Evolutionary conservation across 208 protist species (phyloP).

Genomic region (Giardia duodenalis): DNA sequence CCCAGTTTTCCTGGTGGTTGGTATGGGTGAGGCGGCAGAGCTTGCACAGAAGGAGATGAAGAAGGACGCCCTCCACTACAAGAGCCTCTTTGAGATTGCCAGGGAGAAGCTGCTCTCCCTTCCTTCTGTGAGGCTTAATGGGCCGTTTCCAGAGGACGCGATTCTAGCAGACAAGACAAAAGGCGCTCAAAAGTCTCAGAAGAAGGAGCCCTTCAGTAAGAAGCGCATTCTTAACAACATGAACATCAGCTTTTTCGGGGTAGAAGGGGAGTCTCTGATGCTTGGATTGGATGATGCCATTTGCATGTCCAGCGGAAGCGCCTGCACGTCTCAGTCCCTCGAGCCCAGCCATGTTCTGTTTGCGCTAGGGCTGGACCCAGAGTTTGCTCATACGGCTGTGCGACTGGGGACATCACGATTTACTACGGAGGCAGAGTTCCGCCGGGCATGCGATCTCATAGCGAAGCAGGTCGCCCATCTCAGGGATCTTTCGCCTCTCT

Average conservation of each 20-base stretch:
- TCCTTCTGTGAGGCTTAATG: conserved; percentile 68
- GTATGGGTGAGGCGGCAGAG: conserved; percentile 49
- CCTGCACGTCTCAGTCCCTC: conserved; percentile 84
- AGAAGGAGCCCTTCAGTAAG: conserved; percentile 48
- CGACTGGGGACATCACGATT: conserved; percentile 22
- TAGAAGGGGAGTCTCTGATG: conserved; percentile 92
- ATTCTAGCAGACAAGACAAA: background rate
- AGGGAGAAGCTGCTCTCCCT: conserved; percentile 55
- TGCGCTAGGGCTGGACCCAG: background rate
- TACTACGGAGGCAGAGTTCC: conserved; percentile 28
- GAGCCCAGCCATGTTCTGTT: conserved; percentile 32
- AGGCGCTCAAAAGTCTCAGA: background rate
- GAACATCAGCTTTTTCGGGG: conserved; percentile 92
- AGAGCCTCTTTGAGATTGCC: conserved; percentile 61
- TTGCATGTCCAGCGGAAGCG: conserved; percentile 71
- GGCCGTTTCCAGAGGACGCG: background rate
- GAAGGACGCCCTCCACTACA: conserved; percentile 63
- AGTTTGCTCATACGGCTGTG: conserved; percentile 24
- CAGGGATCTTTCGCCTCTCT: conserved; percentile 22
- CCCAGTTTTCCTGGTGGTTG: conserved; percentile 68
- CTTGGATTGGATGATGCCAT: conserved; percentile 74
- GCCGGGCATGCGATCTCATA: background rate
- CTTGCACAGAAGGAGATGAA: conserved; percentile 66
- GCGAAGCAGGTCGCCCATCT: background rate
- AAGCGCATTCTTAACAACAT: conserved; percentile 76